Conservation (phyloP, 495 filamentous ascomycete species). For the Penicillium atrosanguineum region DNA sequence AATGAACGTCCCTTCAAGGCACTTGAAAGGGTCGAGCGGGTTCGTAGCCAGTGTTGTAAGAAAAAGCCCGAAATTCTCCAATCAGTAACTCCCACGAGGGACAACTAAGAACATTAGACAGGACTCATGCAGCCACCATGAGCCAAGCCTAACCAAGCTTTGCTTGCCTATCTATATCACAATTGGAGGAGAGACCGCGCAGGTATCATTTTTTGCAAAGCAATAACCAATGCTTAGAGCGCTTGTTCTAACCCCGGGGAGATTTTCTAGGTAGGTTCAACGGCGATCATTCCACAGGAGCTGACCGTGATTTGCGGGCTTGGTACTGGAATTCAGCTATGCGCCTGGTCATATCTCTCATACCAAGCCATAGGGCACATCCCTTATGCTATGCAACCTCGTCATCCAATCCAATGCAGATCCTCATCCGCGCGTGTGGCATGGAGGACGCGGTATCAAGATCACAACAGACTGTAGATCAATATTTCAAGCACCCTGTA, state of each 20-base stretch:
- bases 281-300: conserved; percentile 25
- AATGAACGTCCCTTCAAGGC: not conserved
- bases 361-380: not conserved
- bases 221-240: conserved; percentile 1
- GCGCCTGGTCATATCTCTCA: conserved; percentile 9
- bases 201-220: not conserved
- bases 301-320: not conserved
- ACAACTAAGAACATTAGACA: not conserved
- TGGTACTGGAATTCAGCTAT: conserved; percentile 5
- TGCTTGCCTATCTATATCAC: not conserved
- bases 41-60: not conserved
- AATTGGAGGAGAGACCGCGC: not conserved
- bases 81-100: not conserved
- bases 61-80: not conserved
- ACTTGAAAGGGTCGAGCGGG: not conserved
- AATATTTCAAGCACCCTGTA: conserved; percentile 3
- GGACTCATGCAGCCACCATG: not conserved
- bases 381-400: conserved; percentile 17
- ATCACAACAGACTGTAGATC: conserved; percentile 16
- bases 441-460: conserved; percentile 16
- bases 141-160: not conserved
- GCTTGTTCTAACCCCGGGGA: not conserved
- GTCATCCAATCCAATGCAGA: conserved; percentile 19
- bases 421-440: conserved; percentile 12
- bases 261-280: conserved; percentile 1